Conservation (phyloP, 495 filamentous ascomycete species). For the Podospora fimiseda region DNA sequence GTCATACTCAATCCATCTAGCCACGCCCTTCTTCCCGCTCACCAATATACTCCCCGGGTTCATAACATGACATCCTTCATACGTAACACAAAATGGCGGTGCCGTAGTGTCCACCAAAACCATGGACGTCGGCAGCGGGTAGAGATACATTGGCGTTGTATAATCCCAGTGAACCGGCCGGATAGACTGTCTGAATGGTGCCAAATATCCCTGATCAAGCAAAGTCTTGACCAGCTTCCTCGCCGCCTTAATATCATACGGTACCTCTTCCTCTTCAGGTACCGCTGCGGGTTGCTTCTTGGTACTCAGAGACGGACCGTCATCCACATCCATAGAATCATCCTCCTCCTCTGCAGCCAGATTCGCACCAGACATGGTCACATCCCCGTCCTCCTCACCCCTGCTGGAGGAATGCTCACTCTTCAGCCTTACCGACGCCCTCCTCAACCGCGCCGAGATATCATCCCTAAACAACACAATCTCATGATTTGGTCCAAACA, state of each 20-base stretch:
- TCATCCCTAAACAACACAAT: constrained; percentile 83
- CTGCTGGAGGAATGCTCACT: constrained; percentile 15
- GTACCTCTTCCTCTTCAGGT: constrained; percentile 18
- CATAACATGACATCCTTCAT: constrained; percentile 93
- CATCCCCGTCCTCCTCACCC: constrained; percentile 23
- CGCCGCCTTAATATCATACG: constrained; percentile 53
- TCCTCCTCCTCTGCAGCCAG: constrained; percentile 1
- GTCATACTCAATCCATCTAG: constrained; percentile 83
- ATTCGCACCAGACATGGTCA: constrained; percentile 29
- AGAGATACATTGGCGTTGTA: constrained; percentile 62
- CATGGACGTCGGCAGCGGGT: constrained; percentile 78
- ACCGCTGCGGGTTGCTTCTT: background rate
- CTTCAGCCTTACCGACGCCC: constrained; percentile 62
- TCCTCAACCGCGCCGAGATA: constrained; percentile 65
- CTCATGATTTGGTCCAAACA: constrained; percentile 83
- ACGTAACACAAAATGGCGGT: constrained; percentile 75
- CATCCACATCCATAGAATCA: constrained; percentile 45
- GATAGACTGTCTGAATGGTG: constrained; percentile 69
- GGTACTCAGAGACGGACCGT: background rate
- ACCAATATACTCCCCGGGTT: constrained; percentile 78
- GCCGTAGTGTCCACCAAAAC: constrained; percentile 76
- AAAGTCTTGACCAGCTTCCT: constrained; percentile 84
- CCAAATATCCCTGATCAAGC: constrained; percentile 84
- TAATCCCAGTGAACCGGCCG: constrained; percentile 89
- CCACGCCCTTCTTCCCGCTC: constrained; percentile 52